Conservation (phyloP, 208 protist genomes). For the Acanthamoeba castellanii region DNA sequence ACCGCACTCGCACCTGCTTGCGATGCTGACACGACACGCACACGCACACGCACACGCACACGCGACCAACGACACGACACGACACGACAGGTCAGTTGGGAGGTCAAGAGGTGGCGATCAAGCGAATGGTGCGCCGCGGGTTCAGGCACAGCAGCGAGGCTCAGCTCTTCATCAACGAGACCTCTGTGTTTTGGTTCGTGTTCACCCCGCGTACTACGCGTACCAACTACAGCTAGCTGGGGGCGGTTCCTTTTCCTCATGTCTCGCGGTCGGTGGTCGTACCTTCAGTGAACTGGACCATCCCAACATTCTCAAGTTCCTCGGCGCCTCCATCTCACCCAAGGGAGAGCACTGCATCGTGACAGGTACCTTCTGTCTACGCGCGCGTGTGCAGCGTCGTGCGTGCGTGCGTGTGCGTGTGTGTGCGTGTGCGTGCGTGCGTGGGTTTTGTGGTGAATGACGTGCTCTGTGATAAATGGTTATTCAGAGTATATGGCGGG, state of each 20-base stretch:
- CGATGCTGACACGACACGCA: neutral
- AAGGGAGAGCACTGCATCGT: conserved; percentile 73
- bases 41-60: neutral
- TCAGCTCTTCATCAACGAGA: conserved; percentile 70
- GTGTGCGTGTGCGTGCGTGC: neutral
- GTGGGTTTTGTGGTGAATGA: no score
- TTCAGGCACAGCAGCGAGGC: conserved; percentile 38
- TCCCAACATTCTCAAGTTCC: conserved; percentile 67
- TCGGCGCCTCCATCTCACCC: conserved; percentile 66
- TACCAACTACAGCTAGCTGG: neutral
- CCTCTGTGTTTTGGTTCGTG: conserved; percentile 45
- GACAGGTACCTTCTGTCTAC: neutral
- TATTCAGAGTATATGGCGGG: conserved; percentile 66
- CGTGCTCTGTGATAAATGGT: neutral
- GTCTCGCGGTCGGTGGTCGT: no score
- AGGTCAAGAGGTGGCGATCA: neutral
- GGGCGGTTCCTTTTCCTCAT: neutral
- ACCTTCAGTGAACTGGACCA: neutral
- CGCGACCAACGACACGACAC: no score
- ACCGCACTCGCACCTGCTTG: neutral
- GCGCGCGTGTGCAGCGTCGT: neutral
- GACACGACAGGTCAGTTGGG: neutral
- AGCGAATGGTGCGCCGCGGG: conserved; percentile 32
- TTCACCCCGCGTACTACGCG: neutral
- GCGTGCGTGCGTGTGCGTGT: neutral